Percentiles rank a stretch among this genome's conserved stretches.
phyloP scores from a whole-genome alignment of 1,284 basidiomycete genomes.

The Fistulinella cinereoalba region DNA sequence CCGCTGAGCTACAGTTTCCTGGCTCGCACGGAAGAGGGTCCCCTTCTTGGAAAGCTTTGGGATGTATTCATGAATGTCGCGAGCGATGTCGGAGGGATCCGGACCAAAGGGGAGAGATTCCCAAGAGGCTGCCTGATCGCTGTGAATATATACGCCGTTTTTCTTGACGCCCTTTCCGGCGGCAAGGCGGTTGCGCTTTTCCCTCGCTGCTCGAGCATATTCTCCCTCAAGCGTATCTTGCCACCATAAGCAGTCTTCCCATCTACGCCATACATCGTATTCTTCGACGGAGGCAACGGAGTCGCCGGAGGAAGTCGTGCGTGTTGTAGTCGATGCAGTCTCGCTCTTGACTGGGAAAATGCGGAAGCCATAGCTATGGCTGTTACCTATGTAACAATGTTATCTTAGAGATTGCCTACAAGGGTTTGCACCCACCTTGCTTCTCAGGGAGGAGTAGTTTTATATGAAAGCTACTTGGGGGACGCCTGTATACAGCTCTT shows the following conservation, averaged over 20 bases:
- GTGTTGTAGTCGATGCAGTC: constrained; percentile 39
- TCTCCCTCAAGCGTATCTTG: constrained; percentile 66
- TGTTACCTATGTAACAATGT: constrained; percentile 42
- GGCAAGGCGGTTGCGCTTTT: constrained; percentile 59
- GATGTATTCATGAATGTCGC: constrained; percentile 60
- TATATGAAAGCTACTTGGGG: constrained; percentile 59
- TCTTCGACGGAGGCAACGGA: constrained; percentile 38
- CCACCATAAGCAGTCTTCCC: constrained; percentile 77
- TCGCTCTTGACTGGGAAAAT: constrained; percentile 49
- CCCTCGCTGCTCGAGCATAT: constrained; percentile 57
- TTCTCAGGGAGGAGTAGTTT: constrained; percentile 57
- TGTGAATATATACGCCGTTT: constrained; percentile 63
- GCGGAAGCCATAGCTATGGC: constrained; percentile 59
- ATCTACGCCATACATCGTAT: constrained; percentile 72
- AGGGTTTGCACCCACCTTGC: constrained; percentile 44
- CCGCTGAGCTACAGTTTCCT: constrained; percentile 62
- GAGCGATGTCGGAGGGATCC: constrained; percentile 63
- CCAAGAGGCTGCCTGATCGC: constrained; percentile 71
- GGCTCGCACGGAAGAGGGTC: constrained; percentile 65
- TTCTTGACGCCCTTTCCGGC: constrained; percentile 75
- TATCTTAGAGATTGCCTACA: background rate
- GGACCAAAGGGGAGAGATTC: constrained; percentile 84
- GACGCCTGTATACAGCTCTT: constrained; percentile 54
- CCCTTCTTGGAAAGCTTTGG: constrained; percentile 69
- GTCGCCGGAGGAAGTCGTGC: constrained; percentile 18